A percentile compares a stretch with the other conserved stretches of the same genome.
Conservation (phyloP, 176 grass and related monocot species). For the Rhipidocladum racemiflorum region DNA sequence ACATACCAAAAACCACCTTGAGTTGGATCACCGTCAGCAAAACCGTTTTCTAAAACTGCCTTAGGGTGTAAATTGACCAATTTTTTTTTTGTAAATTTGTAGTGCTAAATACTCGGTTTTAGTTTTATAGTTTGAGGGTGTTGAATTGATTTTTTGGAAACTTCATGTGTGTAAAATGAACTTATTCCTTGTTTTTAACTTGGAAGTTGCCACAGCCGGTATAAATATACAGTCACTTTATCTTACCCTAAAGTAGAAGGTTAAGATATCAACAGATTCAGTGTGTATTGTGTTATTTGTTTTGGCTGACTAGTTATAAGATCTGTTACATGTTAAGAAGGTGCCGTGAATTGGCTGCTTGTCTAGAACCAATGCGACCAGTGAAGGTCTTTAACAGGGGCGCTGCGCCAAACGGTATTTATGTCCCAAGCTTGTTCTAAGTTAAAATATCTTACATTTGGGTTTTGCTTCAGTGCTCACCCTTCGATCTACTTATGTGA, state of each 20-base stretch:
- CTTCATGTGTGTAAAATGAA: too few species aligned
- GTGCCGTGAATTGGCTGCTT: not conserved
- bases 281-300: not conserved
- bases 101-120: too few species aligned
- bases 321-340: not conserved
- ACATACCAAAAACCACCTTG: too few species aligned
- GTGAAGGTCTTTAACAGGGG: not conserved
- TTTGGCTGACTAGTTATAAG: not conserved
- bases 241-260: not conserved
- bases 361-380: not conserved
- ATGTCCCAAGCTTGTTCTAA: slow-evolving; percentile 1
- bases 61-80: too few species aligned
- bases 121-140: too few species aligned
- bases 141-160: too few species aligned
- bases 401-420: not conserved
- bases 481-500: not conserved
- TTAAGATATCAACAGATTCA: not conserved
- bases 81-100: too few species aligned
- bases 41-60: too few species aligned
- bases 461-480: not conserved
- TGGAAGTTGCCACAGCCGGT: not conserved
- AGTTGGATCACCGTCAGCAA: too few species aligned
- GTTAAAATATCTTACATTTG: not conserved
- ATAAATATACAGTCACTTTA: not conserved
- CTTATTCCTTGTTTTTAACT: slow-evolving; percentile 1